These are phyloP conservation scores for Trichoderma gracile DNA, from an alignment of 2,329 filamentous ascomycete genomes.

Conservation along the genomic window DNA sequence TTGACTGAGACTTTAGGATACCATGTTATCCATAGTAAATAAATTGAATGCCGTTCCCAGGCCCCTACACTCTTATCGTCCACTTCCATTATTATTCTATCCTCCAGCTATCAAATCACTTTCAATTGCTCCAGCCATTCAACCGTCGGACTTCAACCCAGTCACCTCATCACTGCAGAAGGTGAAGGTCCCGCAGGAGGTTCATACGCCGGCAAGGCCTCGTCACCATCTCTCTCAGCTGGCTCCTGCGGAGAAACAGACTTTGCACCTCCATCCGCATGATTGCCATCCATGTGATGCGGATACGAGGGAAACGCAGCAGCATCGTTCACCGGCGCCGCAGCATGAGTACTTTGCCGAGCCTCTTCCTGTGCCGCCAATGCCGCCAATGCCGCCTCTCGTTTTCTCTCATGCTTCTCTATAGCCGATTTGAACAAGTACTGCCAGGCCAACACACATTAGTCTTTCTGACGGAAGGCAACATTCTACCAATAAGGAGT, in stretches of 20 bases:
- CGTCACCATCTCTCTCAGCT: constrained; percentile 32
- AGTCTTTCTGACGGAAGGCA: too few relatives aligned
- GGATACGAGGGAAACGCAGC: constrained; percentile 59
- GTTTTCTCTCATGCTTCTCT: neutral
- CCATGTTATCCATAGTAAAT: neutral
- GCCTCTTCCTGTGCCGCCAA: constrained; percentile 33
- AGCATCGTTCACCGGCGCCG: constrained; percentile 60
- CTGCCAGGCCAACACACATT: constrained; percentile 35
- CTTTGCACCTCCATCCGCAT: constrained; percentile 54
- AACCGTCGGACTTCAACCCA: neutral
- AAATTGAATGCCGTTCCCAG: neutral
- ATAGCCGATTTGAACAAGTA: constrained; percentile 52
- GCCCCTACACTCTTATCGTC: too few relatives aligned
- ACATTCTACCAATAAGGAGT: too few relatives aligned
- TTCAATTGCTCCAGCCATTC: too few relatives aligned
- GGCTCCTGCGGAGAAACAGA: constrained; percentile 49
- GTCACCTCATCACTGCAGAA: constrained; percentile 15
- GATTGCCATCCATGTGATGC: constrained; percentile 26
- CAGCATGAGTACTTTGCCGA: constrained; percentile 43
- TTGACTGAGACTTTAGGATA: neutral
- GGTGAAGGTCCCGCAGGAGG: constrained; percentile 55
- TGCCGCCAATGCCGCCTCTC: constrained; percentile 23
- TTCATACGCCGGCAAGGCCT: constrained; percentile 36
- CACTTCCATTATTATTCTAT: too few relatives aligned
- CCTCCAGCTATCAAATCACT: too few relatives aligned